phyloP scores from a whole-genome alignment of 2,329 filamentous ascomycete genomes.

The Aspergillus ruber region DNA sequence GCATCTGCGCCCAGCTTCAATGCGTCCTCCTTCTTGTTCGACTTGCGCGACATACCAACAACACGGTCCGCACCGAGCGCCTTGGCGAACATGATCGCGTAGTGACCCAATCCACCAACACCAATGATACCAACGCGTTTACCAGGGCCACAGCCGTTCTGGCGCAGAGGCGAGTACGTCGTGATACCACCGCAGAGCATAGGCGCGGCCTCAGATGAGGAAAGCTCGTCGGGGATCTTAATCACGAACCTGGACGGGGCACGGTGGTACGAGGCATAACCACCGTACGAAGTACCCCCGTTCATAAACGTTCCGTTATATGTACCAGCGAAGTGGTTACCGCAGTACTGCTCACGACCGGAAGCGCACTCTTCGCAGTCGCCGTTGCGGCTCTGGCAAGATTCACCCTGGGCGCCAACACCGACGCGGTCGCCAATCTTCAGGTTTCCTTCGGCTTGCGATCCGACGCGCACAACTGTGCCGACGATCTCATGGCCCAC shows the following conservation, averaged over 20 bases:
- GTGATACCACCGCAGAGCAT: constrained; percentile 78
- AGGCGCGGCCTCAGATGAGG: constrained; percentile 53
- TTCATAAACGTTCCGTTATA: constrained; percentile 35
- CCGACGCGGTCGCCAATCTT: constrained; percentile 38
- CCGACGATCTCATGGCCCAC: constrained; percentile 64
- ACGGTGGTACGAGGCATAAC: constrained; percentile 54
- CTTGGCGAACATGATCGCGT: constrained; percentile 64
- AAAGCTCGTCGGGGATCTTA: constrained; percentile 49
- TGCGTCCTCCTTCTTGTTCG: constrained; percentile 47
- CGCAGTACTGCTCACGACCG: constrained; percentile 35
- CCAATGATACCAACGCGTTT: constrained; percentile 68
- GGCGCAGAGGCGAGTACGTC: constrained; percentile 61
- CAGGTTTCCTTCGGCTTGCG: constrained; percentile 25
- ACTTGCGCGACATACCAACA: constrained; percentile 50
- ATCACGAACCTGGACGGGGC: constrained; percentile 53
- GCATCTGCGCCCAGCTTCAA: constrained; percentile 50
- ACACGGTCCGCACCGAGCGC: constrained; percentile 64
- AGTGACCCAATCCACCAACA: constrained; percentile 68
- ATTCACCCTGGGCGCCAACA: constrained; percentile 56
- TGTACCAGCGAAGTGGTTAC: constrained; percentile 22
- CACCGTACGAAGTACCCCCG: constrained; percentile 61
- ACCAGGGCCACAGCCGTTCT: constrained; percentile 63
- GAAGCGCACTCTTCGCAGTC: constrained; percentile 50
- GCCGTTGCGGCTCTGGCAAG: constrained; percentile 41
- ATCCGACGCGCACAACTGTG: constrained; percentile 51